Conservation (phyloP, 1,284 basidiomycete genomes). For the Heterobasidion occidentale region DNA sequence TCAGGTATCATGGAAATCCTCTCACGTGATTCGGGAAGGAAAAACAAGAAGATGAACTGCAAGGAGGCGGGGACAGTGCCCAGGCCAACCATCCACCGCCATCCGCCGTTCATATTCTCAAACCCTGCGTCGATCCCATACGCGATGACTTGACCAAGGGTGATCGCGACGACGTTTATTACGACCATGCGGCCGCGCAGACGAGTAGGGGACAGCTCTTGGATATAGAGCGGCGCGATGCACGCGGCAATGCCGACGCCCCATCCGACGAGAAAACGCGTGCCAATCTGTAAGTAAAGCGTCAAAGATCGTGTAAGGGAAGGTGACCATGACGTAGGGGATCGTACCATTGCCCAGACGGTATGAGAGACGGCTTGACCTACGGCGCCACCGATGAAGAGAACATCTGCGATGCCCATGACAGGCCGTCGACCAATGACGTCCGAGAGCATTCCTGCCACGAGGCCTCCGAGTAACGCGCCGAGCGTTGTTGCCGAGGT, state of each 20-base stretch:
- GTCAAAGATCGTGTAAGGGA: not conserved
- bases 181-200: slow-evolving; percentile 74
- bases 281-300: slow-evolving; percentile 41
- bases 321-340: not conserved
- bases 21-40: slow-evolving; percentile 74
- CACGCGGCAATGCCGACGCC: slow-evolving; percentile 71
- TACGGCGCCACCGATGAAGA: slow-evolving; percentile 73
- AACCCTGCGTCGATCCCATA: slow-evolving; percentile 76
- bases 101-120: slow-evolving; percentile 53
- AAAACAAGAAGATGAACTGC: slow-evolving; percentile 53
- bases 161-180: slow-evolving; percentile 57
- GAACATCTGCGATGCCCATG: slow-evolving; percentile 61
- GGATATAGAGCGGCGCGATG: slow-evolving; percentile 77
- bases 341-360: slow-evolving; percentile 61
- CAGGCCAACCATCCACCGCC: slow-evolving; percentile 82
- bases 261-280: slow-evolving; percentile 69
- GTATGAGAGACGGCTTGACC: slow-evolving; percentile 59
- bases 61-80: slow-evolving; percentile 61
- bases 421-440: slow-evolving; percentile 65
- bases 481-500: slow-evolving; percentile 78
- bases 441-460: slow-evolving; percentile 65
- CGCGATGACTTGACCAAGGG: slow-evolving; percentile 69
- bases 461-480: slow-evolving; percentile 67
- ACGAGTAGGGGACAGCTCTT: slow-evolving; percentile 73
- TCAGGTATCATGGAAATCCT: not conserved